Evolutionary conservation across 805 yeast species (phyloP).

Genomic region (baker's yeast (Saccharomyces cerevisiae)): DNA sequence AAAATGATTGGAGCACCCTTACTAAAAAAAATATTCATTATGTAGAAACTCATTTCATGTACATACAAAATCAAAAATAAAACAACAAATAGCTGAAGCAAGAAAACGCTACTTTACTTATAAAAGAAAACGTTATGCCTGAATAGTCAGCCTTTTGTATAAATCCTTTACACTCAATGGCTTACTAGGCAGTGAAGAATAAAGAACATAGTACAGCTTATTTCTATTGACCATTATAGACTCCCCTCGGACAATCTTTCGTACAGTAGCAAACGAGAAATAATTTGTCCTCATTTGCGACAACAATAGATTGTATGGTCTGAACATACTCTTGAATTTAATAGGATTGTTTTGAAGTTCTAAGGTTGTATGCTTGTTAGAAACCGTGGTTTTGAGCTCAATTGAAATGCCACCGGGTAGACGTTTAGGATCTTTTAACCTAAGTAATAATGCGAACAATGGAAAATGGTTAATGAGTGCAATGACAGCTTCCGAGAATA

Average conservation of each 20-base stretch:
- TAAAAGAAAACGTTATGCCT: conserved; percentile 1
- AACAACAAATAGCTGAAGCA: neutral
- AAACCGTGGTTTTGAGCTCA: conserved; percentile 4
- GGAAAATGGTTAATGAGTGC: conserved; percentile 79
- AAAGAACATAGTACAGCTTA: conserved; percentile 42
- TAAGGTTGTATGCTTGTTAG: conserved; percentile 13
- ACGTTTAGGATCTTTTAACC: conserved; percentile 69
- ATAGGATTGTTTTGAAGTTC: conserved; percentile 39
- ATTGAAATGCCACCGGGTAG: conserved; percentile 50
- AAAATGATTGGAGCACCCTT: conserved; percentile 16
- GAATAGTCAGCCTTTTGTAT: neutral
- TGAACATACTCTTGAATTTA: conserved; percentile 37
- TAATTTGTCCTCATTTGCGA: conserved; percentile 36
- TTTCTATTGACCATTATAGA: conserved; percentile 40
- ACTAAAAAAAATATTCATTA: neutral
- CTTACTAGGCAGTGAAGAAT: conserved; percentile 43
- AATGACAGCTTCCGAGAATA: conserved; percentile 49
- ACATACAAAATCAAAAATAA: neutral
- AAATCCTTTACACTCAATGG: conserved; percentile 20
- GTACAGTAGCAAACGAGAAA: conserved; percentile 35
- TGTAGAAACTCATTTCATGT: neutral
- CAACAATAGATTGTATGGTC: conserved; percentile 38
- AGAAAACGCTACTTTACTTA: neutral
- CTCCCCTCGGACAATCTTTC: conserved; percentile 37
- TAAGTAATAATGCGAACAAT: conserved; percentile 67